A percentile compares a stretch with the other conserved stretches of the same genome.
These are phyloP conservation scores for Angophora floribunda DNA, from an alignment of 345 rosid species.

Conservation along the genomic window DNA sequence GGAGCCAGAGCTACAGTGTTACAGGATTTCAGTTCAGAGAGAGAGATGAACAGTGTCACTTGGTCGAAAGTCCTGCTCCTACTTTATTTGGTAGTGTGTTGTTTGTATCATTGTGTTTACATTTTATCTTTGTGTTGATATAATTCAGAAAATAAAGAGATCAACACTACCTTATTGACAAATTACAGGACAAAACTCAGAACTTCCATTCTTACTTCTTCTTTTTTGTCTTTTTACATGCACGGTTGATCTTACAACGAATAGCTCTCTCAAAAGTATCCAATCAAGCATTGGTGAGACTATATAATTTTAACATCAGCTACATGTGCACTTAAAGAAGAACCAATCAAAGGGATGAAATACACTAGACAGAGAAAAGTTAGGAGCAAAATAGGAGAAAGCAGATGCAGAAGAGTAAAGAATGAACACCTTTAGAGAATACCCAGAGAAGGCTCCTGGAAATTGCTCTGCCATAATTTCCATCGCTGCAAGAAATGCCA, in stretches of 20 bases:
- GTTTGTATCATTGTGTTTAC: neutral
- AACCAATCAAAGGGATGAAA: neutral
- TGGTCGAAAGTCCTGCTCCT: too few relatives aligned
- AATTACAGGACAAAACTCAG: neutral
- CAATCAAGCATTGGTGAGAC: neutral
- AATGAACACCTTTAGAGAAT: constrained; percentile 51
- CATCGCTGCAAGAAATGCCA: constrained; percentile 92
- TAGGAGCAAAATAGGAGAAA: neutral
- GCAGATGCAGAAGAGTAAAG: neutral
- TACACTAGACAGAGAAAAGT: neutral
- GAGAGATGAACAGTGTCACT: too few relatives aligned
- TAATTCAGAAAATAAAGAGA: neutral
- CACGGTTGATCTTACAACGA: neutral
- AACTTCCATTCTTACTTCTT: neutral
- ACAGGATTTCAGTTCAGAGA: too few relatives aligned
- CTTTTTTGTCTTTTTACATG: neutral
- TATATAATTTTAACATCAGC: too few relatives aligned
- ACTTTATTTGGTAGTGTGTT: neutral
- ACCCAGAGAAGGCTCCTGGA: constrained; percentile 91
- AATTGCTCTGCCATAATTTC: constrained; percentile 88
- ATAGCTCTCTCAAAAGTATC: neutral
- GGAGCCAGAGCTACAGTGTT: too few relatives aligned
- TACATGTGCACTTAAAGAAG: neutral
- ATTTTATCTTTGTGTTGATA: neutral
- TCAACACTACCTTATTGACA: neutral